These are phyloP conservation scores for Aureoboletus auriporus DNA, from an alignment of 768 basidiomycete species.

Conservation along the genomic window DNA sequence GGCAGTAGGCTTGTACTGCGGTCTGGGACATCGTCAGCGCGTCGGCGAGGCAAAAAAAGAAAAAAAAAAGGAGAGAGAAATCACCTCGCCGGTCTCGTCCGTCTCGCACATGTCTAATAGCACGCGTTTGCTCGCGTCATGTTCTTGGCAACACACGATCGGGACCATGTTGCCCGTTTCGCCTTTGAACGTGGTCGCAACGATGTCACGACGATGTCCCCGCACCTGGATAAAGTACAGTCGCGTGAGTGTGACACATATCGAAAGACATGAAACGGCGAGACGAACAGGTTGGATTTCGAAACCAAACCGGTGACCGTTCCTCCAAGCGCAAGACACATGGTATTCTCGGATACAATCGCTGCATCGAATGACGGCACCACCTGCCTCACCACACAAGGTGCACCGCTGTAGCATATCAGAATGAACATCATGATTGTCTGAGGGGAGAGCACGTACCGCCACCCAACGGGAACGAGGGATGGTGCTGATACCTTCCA, in stretches of 20 bases:
- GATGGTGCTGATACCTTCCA: slow-evolving; percentile 81
- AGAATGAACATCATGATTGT: slow-evolving; percentile 1
- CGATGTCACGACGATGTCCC: slow-evolving; percentile 64
- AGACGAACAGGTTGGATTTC: slow-evolving; percentile 77
- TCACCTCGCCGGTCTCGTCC: slow-evolving; percentile 76
- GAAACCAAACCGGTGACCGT: slow-evolving; percentile 85
- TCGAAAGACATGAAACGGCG: background rate
- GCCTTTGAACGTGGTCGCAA: slow-evolving; percentile 70
- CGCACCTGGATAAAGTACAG: slow-evolving; percentile 53
- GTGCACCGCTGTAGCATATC: slow-evolving; percentile 55
- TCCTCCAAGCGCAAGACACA: slow-evolving; percentile 84
- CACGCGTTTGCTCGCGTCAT: slow-evolving; percentile 58
- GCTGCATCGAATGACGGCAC: slow-evolving; percentile 79
- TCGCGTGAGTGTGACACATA: background rate
- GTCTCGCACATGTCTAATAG: slow-evolving; percentile 84
- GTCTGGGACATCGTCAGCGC: slow-evolving; percentile 46
- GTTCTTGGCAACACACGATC: slow-evolving; percentile 74
- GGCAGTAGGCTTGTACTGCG: slow-evolving; percentile 83
- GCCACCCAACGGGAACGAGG: slow-evolving; percentile 67
- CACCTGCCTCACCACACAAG: slow-evolving; percentile 67
- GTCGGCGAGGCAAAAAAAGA: background rate
- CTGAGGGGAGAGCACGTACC: slow-evolving; percentile 40
- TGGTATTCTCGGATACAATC: slow-evolving; percentile 84
- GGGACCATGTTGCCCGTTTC: slow-evolving; percentile 77
- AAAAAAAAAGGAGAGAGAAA: slow-evolving; percentile 12